A percentile compares a stretch with the other conserved stretches of the same genome.
These are phyloP conservation scores for Glomus cerebriforme DNA, from an alignment of 192 early-diverging fungal genomes.

Conservation along the genomic window DNA sequence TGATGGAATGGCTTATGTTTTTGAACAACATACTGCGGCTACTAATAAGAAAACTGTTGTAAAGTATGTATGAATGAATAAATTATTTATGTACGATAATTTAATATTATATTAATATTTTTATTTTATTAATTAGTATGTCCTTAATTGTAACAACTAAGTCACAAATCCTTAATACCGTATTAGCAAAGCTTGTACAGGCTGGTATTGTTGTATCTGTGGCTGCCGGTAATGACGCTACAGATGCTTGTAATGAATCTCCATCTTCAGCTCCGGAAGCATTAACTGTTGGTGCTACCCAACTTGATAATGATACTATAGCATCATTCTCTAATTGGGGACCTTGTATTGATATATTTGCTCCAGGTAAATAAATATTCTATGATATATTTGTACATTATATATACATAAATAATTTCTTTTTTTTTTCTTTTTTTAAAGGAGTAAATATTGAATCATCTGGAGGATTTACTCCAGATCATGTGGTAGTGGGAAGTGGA, in stretches of 20 bases:
- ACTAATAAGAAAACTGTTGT: slow-evolving; percentile 7
- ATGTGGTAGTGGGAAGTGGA: not conserved
- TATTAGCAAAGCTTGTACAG: slow-evolving; percentile 38
- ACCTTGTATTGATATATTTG: slow-evolving; percentile 92
- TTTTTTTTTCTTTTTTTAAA: not conserved
- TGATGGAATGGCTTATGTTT: slow-evolving; percentile 65
- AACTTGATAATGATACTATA: slow-evolving; percentile 69
- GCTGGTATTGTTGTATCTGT: slow-evolving; percentile 55
- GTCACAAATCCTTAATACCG: slow-evolving; percentile 20
- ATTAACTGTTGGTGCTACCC: slow-evolving; percentile 80
- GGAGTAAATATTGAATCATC: too few relatives aligned
- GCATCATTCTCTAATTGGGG: slow-evolving; percentile 85
- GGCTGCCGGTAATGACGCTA: slow-evolving; percentile 64
- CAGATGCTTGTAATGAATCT: slow-evolving; percentile 50
- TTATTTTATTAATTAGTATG: slow-evolving; percentile 36
- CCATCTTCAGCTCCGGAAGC: slow-evolving; percentile 53
- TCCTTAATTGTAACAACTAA: slow-evolving; percentile 39
- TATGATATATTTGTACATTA: too few relatives aligned
- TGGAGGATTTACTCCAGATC: too few relatives aligned
- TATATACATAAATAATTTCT: slow-evolving; percentile 48
- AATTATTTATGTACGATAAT: slow-evolving; percentile 21
- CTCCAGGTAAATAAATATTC: too few relatives aligned
- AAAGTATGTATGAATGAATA: slow-evolving; percentile 29
- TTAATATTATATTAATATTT: not conserved
- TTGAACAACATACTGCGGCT: not conserved